A percentile compares a stretch with the other conserved stretches of the same genome.
Evolutionary conservation across 1,139 yeast species (phyloP).

Genomic region (Kodamaea arcana): DNA sequence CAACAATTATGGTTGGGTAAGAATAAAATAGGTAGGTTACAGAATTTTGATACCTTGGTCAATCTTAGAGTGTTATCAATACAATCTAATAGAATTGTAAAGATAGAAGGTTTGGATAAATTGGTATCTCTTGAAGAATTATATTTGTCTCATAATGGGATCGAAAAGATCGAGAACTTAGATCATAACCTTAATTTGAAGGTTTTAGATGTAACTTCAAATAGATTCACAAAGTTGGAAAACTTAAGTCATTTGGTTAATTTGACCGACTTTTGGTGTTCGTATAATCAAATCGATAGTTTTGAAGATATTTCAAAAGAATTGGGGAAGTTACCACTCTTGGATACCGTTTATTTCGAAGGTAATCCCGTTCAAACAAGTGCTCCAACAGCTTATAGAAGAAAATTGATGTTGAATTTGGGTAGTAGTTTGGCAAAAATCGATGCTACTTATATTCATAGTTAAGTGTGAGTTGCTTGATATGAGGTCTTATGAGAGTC

Average conservation of each 20-base stretch:
- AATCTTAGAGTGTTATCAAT: slow-evolving; percentile 78
- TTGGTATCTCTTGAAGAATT: slow-evolving; percentile 75
- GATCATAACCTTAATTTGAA: slow-evolving; percentile 65
- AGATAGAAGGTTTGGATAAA: slow-evolving; percentile 76
- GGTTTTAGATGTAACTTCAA: slow-evolving; percentile 79
- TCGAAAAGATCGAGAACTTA: slow-evolving; percentile 71
- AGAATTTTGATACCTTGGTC: slow-evolving; percentile 57
- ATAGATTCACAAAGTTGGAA: slow-evolving; percentile 57
- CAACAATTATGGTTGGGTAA: slow-evolving; percentile 92
- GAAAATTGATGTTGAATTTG: slow-evolving; percentile 70
- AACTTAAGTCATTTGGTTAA: slow-evolving; percentile 61
- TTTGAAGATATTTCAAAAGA: slow-evolving; percentile 69
- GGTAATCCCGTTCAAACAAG: slow-evolving; percentile 83
- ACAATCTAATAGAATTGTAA: slow-evolving; percentile 78
- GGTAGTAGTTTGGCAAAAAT: slow-evolving; percentile 78
- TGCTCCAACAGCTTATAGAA: slow-evolving; percentile 77
- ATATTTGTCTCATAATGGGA: slow-evolving; percentile 83
- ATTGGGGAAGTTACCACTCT: slow-evolving; percentile 55
- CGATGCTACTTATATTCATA: slow-evolving; percentile 76
- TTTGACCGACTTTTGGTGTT: slow-evolving; percentile 92
- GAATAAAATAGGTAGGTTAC: slow-evolving; percentile 64
- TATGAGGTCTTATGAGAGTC: no score
- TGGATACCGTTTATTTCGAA: slow-evolving; percentile 91
- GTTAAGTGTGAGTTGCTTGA: no score
- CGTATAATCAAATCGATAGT: slow-evolving; percentile 63